Base-by-base conservation (phyloP, 2,329 filamentous ascomycete genomes). In the Emmonsiellopsis sp. region DNA sequence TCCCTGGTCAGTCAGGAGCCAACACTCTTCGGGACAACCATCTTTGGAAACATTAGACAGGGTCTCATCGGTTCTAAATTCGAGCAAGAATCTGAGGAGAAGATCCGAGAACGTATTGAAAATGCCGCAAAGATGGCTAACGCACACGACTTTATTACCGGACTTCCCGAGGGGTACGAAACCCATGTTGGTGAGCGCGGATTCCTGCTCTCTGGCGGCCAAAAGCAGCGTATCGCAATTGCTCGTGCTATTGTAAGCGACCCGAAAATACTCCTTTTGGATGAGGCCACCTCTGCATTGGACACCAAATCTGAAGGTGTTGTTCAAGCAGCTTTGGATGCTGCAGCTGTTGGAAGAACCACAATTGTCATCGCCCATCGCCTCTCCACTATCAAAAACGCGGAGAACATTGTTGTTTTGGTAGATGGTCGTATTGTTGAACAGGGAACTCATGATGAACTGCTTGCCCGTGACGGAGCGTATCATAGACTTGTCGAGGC, bases 401-500 rank as follows among this genome's bases (percentile, higher is more conserved):
- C 92, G 0, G 87, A 97, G 70, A 96, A 95, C 64, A 98, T 98
- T 61, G 88, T 97, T 10, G 92, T 96, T 58, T 92, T 98, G 85
- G 80, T 84, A 4, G 73, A 84, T 56, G 93, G 93, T 10, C 75
- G 78, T n/a, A 94, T 98, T 55, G 79, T 95, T 10, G 93, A 98
- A 70, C 90, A 96, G 70, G 93, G 93, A 50, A 91, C 82, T 0
- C 93, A 97, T 67, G 82, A 92, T 55, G 79, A 86, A 11, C 78
- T 98, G 9, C 75, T 97, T 2, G 81, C 84, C 60, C 77, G 71
- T 55, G 73, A 81, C 58, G 84, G 82, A 16, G 85, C 90, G 7
- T 98, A 97, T 70, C 86, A 80, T 69, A 87, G 84, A 54, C 81
- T 97, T 9, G 91, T 97, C 7, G 85, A 89, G 51, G 91, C 92